A percentile compares a stretch with the other conserved stretches of the same genome.
These are phyloP conservation scores for Symbiotaphrina buchneri DNA, from an alignment of 495 filamentous ascomycete genomes.

Conservation along the genomic window DNA sequence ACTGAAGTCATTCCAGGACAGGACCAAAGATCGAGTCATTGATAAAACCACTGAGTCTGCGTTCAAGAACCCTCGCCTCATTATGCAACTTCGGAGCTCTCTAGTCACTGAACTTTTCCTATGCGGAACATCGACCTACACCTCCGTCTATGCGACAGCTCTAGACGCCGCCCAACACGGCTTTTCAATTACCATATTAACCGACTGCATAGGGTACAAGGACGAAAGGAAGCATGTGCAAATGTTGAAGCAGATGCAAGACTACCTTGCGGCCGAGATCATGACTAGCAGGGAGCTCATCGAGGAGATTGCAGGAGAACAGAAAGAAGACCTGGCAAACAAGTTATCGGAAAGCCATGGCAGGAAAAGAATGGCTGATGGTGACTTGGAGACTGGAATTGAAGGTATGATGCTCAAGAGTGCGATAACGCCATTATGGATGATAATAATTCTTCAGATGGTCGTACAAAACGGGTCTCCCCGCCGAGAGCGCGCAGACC, in stretches of 20 bases:
- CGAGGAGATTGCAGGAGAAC: slow-evolving; percentile 11
- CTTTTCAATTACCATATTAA: slow-evolving; percentile 60
- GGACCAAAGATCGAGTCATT: slow-evolving; percentile 54
- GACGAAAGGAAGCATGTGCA: slow-evolving; percentile 46
- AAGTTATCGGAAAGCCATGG: neutral
- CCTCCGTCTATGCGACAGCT: slow-evolving; percentile 80
- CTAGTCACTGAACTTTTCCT: slow-evolving; percentile 85
- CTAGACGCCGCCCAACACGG: slow-evolving; percentile 78
- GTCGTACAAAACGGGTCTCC: no score
- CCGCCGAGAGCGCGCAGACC: no score
- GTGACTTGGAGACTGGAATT: no score
- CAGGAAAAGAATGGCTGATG: no score
- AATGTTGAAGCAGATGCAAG: slow-evolving; percentile 52
- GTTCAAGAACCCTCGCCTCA: slow-evolving; percentile 47
- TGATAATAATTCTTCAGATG: no score
- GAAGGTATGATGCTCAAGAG: no score
- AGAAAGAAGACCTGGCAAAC: neutral
- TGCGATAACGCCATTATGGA: no score
- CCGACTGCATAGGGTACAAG: slow-evolving; percentile 79
- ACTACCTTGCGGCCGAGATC: slow-evolving; percentile 50
- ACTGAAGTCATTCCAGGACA: no score
- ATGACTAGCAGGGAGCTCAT: slow-evolving; percentile 34
- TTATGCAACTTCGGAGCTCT: slow-evolving; percentile 45
- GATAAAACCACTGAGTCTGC: slow-evolving; percentile 80
- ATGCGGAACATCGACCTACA: slow-evolving; percentile 72